phyloP scores from a whole-genome alignment of 306 rosid genomes.

The Trifolium repens region DNA sequence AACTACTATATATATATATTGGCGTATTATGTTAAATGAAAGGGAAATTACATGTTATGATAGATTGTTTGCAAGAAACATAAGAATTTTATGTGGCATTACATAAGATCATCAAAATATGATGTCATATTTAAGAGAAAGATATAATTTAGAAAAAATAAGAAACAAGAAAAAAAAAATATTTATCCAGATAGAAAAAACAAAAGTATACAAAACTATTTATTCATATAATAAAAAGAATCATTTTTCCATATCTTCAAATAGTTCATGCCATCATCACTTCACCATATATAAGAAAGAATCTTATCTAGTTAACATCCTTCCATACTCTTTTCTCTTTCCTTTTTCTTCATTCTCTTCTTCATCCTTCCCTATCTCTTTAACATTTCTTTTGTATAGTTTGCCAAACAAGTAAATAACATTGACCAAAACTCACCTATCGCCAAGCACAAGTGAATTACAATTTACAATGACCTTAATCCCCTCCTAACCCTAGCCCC shows the following conservation, averaged over 20 bases:
- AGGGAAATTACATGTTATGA: no score
- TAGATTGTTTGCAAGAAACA: no score
- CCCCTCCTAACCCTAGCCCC: conserved; percentile 5
- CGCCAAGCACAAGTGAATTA: conserved; percentile 34
- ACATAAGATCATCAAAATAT: no score
- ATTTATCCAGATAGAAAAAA: conserved; percentile 17
- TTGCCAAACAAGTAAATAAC: conserved; percentile 41
- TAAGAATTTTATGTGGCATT: no score
- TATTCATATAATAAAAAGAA: not conserved
- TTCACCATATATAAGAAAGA: conserved; percentile 44
- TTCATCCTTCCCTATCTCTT: not conserved
- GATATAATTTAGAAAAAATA: no score
- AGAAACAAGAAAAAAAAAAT: not conserved
- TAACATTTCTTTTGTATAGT: not conserved
- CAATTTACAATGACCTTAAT: conserved; percentile 37
- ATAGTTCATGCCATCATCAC: conserved; percentile 33
- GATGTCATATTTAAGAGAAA: no score
- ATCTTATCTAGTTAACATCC: conserved; percentile 34
- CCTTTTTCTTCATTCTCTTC: conserved; percentile 31
- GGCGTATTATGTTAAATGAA: no score
- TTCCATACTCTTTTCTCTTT: conserved; percentile 17
- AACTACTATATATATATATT: no score
- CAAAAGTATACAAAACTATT: not conserved
- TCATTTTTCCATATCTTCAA: conserved; percentile 24
- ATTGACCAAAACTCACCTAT: conserved; percentile 38